These are phyloP conservation scores for Pseudogymnoascus sp. DNA, from an alignment of 2,329 filamentous ascomycete genomes.

Conservation along the genomic window DNA sequence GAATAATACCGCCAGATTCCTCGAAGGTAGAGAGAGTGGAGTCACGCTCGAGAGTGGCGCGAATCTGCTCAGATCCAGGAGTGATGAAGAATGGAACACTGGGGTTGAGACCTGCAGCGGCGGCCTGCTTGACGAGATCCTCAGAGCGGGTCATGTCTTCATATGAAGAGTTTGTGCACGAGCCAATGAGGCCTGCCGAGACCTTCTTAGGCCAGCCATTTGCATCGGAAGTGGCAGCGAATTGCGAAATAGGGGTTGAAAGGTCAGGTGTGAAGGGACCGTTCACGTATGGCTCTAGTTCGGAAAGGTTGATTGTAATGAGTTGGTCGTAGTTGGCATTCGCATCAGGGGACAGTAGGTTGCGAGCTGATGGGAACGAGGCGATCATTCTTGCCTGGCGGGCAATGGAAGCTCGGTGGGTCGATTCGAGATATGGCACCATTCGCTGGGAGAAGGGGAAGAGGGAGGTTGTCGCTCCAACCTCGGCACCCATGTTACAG, in stretches of 20 bases:
- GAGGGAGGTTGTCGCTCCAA: slow-evolving; percentile 88
- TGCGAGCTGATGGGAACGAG: slow-evolving; percentile 36
- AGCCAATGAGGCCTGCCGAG: slow-evolving; percentile 89
- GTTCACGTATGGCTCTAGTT: slow-evolving; percentile 92
- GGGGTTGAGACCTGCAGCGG: slow-evolving; percentile 80
- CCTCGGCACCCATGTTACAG: slow-evolving; percentile 81
- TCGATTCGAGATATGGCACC: slow-evolving; percentile 77
- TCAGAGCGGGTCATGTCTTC: slow-evolving; percentile 97
- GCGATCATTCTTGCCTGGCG: slow-evolving; percentile 25
- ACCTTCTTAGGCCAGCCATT: slow-evolving; percentile 88
- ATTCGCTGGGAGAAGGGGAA: slow-evolving; percentile 88
- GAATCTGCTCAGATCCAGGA: slow-evolving; percentile 92
- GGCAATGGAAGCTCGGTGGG: slow-evolving; percentile 52
- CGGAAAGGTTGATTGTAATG: slow-evolving; percentile 82
- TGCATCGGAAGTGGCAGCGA: slow-evolving; percentile 73
- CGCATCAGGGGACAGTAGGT: slow-evolving; percentile 67
- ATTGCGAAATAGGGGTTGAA: slow-evolving; percentile 83
- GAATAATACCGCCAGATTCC: slow-evolving; percentile 74
- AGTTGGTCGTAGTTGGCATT: slow-evolving; percentile 83
- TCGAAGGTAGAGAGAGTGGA: slow-evolving; percentile 79
- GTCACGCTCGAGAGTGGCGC: slow-evolving; percentile 85
- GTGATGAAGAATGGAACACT: slow-evolving; percentile 92
- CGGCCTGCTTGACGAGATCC: slow-evolving; percentile 84
- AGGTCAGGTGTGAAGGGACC: slow-evolving; percentile 95
- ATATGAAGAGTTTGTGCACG: slow-evolving; percentile 98